Conservation (phyloP, 176 grass and related monocot genomes). For the Ampelocalamus luodianensis region DNA sequence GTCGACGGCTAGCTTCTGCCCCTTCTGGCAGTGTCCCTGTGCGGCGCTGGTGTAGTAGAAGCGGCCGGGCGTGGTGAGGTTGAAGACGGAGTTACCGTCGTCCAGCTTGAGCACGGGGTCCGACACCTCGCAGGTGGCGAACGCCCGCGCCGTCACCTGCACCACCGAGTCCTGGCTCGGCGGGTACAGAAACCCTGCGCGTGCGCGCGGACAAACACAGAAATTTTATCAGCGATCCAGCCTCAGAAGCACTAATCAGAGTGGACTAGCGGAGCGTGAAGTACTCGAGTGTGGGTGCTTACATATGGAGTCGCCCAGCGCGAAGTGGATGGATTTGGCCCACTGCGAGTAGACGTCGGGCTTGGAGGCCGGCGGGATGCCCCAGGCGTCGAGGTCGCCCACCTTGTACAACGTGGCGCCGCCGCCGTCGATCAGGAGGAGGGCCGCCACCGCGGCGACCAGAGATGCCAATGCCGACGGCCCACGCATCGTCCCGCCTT, state of each 20-base stretch:
- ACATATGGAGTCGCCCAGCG: slow-evolving; percentile 76
- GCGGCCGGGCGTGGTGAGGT: slow-evolving; percentile 65
- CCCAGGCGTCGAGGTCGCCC: slow-evolving; percentile 81
- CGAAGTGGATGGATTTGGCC: slow-evolving; percentile 56
- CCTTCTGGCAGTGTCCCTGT: slow-evolving; percentile 65
- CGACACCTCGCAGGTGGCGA: slow-evolving; percentile 57
- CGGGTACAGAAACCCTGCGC: slow-evolving; percentile 82
- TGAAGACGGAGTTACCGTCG: slow-evolving; percentile 90
- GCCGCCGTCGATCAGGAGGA: slow-evolving; percentile 37
- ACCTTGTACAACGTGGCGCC: slow-evolving; percentile 73
- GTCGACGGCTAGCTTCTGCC: slow-evolving; percentile 78
- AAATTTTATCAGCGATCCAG: too few relatives aligned
- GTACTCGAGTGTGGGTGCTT: background rate
- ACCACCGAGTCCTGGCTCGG: slow-evolving; percentile 64
- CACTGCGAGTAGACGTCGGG: slow-evolving; percentile 69
- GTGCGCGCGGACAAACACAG: background rate
- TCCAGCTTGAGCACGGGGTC: slow-evolving; percentile 56
- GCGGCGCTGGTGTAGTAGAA: slow-evolving; percentile 71
- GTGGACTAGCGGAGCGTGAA: background rate
- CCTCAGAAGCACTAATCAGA: background rate
- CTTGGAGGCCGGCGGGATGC: slow-evolving; percentile 57
- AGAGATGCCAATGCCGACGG: slow-evolving; percentile 28
- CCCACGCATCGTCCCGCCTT: slow-evolving; percentile 8
- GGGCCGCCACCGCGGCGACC: background rate
- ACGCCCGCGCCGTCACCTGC: slow-evolving; percentile 63